Evolutionary conservation across 1,284 basidiomycete species (phyloP), one percentile per base, ranked within the genome.

Genomic region (Apiotrichum laibachii): DNA sequence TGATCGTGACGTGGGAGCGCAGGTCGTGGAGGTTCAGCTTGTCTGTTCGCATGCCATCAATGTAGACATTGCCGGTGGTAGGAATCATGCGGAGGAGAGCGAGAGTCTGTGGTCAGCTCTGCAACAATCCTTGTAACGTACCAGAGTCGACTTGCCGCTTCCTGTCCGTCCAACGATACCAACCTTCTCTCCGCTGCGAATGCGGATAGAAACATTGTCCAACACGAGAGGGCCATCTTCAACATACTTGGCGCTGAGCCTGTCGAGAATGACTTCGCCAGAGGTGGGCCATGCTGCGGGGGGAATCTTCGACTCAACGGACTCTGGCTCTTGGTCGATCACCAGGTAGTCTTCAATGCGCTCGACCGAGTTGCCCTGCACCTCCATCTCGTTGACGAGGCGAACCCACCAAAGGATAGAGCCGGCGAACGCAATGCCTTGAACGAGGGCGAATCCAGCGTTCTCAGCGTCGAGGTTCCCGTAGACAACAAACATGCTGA

Each of bases 201-300:
- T 80, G 52, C 79, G 72, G 68, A 88, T 83, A 15, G 81, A 80
- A 21, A 88, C 67, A 50, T 82, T 73, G 56, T 85, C 81, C 21
- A 88, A 77, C 0, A 87, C 84, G 5, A 67, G 65, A 68, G 80
- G 63, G 72, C 85, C 79, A 47, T 79, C 77, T 18, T 66, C 55
- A 1, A 72, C 65, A 60, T 79, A 80, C 55, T 72, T 70, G 21
- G 80, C 80, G 10, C 68, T 72, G 1, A 80, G 67, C 34, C 73
- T 81, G 62, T 89, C 84, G 0, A 89, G 85, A 5, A 78, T 73
- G 35, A 90, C 77, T 40, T 84, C 80, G 6, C 89, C 89, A 43
- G 85, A 87, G 0, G 86, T 82, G 0, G 89, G 89, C 88, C 89
- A 90, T 60, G 87, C 85, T 0, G 88, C 88, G 4, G 89, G 87